Evolutionary conservation across 768 basidiomycete species (phyloP), one percentile per base, ranked within the genome.

Genomic region (Macrocybe gigantea): DNA sequence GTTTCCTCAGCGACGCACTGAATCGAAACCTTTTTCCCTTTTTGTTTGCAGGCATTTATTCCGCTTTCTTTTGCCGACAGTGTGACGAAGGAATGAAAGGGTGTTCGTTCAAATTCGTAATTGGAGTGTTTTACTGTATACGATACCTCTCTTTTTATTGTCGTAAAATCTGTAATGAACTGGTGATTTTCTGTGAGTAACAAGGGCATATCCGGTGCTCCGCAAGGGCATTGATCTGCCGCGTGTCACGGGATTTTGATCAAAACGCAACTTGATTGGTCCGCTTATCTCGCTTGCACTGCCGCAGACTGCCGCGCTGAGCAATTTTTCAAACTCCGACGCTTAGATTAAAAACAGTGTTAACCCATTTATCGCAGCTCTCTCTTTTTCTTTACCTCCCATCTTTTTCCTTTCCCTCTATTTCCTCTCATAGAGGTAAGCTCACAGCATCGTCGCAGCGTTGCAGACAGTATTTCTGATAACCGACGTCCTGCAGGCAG

Each of bases 41-140:
- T 44, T 41, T 45, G 49, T 47, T 58, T 49, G 12, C 53, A 79
- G 77, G 69, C 68, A 29, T 79, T 79, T 57, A 63, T 63, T 50
- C 77, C 77, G 30, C 62, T 79, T 38, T 75, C 65, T 34, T 79
- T 79, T 63, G 73, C 67, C 30, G 65, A 65, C 60, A 53, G 61
- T 36, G 70, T 70, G 46, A 46, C 51, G 31, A 69, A 65, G 53
- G 70, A 71, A 45, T 73, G 61, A 66, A 49, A 47, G 33, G 36
- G 6, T 8, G 5, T 11, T n/a, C 29, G 31, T 43, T 6, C 34
- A 44, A 34, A 14, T 22, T 22, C 22, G 22, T 22, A 22, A 22
- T 22, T 22, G 22, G 22, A 22, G 22, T 22, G 22, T 22, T 22
- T 22, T 4, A 4, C 22, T 22, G 22, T 22, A 22, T 22, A 22